Percentiles rank a stretch among this genome's conserved stretches.
Evolutionary conservation across 805 yeast genomes (phyloP).

Genomic region (Saccharomyces kudriavzevii): DNA sequence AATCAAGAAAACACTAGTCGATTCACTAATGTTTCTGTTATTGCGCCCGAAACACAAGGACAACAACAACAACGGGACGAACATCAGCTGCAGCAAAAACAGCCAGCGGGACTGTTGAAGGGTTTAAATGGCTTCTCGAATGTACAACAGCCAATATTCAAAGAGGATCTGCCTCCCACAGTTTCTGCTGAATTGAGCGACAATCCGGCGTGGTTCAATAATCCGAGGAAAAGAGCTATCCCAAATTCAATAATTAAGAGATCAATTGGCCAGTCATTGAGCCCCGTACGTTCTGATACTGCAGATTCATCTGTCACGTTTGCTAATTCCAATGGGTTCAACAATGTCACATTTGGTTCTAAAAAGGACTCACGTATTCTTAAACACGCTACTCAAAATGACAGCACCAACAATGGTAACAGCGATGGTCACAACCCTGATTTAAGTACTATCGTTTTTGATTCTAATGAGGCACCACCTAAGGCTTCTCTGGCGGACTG

Average conservation of each 20-base stretch:
- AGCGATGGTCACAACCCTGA: slow-evolving; percentile 10
- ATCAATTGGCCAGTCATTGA: slow-evolving; percentile 10
- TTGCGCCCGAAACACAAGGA: slow-evolving; percentile 21
- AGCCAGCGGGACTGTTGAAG: neutral
- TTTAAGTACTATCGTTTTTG: slow-evolving; percentile 17
- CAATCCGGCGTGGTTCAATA: slow-evolving; percentile 33
- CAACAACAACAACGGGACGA: slow-evolving; percentile 9
- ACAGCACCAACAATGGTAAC: slow-evolving; percentile 8
- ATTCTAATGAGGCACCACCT: slow-evolving; percentile 37
- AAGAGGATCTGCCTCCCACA: slow-evolving; percentile 3
- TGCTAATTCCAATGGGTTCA: slow-evolving; percentile 24
- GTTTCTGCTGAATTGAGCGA: slow-evolving; percentile 7
- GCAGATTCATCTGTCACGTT: slow-evolving; percentile 1
- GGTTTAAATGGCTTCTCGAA: slow-evolving; percentile 1
- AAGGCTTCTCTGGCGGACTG: slow-evolving; percentile 34
- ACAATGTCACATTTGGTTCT: slow-evolving; percentile 34
- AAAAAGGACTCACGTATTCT: slow-evolving; percentile 19
- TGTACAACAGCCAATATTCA: neutral
- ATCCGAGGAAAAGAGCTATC: slow-evolving; percentile 39
- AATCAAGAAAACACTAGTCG: slow-evolving; percentile 6
- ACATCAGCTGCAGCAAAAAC: slow-evolving; percentile 14
- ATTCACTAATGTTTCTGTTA: slow-evolving; percentile 10
- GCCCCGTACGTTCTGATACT: slow-evolving; percentile 5
- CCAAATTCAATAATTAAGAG: slow-evolving; percentile 43
- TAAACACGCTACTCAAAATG: slow-evolving; percentile 4